Conservation (phyloP, 2,329 filamentous ascomycete genomes). For the Trichoderma semiorbis region DNA sequence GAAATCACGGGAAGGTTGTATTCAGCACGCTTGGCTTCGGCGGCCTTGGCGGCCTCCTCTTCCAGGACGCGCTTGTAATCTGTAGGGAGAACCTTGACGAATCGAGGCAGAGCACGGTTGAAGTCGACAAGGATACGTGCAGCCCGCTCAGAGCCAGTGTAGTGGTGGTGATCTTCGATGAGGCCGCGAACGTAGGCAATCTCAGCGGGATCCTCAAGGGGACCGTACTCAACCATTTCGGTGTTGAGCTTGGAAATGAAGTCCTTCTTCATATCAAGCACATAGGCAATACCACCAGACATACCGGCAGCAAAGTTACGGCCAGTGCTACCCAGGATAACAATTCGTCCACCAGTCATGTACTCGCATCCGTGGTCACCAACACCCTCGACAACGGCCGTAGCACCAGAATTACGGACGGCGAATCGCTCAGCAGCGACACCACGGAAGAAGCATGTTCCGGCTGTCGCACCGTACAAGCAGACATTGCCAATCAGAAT, state of each 20-base stretch:
- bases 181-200: constrained; percentile 87
- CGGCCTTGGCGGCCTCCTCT: constrained; percentile 82
- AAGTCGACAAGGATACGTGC: constrained; percentile 94
- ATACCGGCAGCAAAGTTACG: constrained; percentile 98
- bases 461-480: constrained; percentile 87
- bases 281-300: constrained; percentile 95
- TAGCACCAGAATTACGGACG: constrained; percentile 93
- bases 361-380: constrained; percentile 98
- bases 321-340: constrained; percentile 83
- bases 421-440: constrained; percentile 94
- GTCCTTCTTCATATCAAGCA: constrained; percentile 84
- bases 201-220: constrained; percentile 79
- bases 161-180: constrained; percentile 96
- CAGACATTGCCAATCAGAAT: constrained; percentile 91
- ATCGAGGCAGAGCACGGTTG: constrained; percentile 81
- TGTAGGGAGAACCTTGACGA: constrained; percentile 88
- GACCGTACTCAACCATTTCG: constrained; percentile 92
- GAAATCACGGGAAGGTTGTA: constrained; percentile 77
- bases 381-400: constrained; percentile 91
- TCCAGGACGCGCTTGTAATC: constrained; percentile 93
- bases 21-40: constrained; percentile 77
- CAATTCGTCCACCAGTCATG: constrained; percentile 92
- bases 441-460: constrained; percentile 95
- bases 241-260: constrained; percentile 92
- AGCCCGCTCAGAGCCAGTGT: constrained; percentile 92